These are phyloP conservation scores for Hirsutella thompsonii DNA, from an alignment of 2,329 filamentous ascomycete genomes.

Conservation along the genomic window DNA sequence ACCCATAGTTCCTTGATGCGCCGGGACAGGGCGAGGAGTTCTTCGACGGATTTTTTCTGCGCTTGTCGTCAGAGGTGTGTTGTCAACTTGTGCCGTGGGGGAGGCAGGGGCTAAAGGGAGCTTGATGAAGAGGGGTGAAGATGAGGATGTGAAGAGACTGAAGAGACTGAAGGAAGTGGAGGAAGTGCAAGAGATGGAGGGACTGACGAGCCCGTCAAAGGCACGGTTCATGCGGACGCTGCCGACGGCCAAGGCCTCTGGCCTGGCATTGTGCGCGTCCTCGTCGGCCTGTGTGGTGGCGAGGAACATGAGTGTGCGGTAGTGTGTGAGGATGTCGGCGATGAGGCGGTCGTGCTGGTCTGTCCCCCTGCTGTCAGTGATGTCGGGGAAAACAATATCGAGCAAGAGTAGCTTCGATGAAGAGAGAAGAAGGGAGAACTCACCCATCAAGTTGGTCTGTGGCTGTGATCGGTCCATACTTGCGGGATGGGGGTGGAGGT, in stretches of 20 bases:
- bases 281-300: conserved; percentile 28
- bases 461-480: conserved; percentile 20
- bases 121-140: too few species aligned
- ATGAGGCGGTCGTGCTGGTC: conserved; percentile 32
- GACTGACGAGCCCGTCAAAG: conserved; percentile 26
- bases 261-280: conserved; percentile 24
- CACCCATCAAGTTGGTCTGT: conserved; percentile 24
- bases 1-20: conserved; percentile 34
- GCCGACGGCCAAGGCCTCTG: conserved; percentile 27
- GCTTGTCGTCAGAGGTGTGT: accelerated
- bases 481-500: not conserved
- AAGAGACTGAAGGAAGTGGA: not conserved
- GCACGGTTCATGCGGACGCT: conserved; percentile 32
- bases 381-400: too few species aligned
- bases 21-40: conserved; percentile 29
- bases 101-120: too few species aligned
- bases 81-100: too few species aligned
- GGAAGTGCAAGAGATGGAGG: not conserved
- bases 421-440: not conserved
- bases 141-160: too few species aligned
- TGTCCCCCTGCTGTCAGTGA: conserved; percentile 8
- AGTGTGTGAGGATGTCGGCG: conserved; percentile 29
- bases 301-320: conserved; percentile 29
- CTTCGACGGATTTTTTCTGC: conserved; percentile 29
- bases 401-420: too few species aligned